phyloP scores from a whole-genome alignment of 257 asterid species.

The Paulownia fortunei region DNA sequence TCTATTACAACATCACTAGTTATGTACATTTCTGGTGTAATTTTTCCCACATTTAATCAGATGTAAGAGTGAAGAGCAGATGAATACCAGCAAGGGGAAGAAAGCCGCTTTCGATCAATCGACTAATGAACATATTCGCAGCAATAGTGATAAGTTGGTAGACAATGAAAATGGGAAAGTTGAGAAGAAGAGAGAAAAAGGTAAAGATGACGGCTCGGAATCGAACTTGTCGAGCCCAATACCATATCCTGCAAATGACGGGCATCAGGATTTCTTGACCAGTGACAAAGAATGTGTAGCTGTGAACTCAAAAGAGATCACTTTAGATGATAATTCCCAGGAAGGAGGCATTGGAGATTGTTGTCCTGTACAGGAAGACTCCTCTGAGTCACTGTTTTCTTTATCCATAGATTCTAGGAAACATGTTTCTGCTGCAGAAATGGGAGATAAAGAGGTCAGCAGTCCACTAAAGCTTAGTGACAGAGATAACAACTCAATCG shows the following conservation, averaged over 20 bases:
- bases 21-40: not conserved
- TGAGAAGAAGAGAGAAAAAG: slow-evolving; percentile 7
- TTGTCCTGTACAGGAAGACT: slow-evolving; percentile 31
- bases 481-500: not conserved
- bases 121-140: not conserved
- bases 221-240: slow-evolving; percentile 5
- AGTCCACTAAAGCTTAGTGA: slow-evolving; percentile 39
- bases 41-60: slow-evolving; percentile 20
- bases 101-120: slow-evolving; percentile 15
- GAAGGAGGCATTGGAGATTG: not conserved
- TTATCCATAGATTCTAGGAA: slow-evolving; percentile 61
- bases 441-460: slow-evolving; percentile 48
- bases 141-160: not conserved
- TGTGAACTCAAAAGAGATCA: slow-evolving; percentile 16
- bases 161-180: slow-evolving; percentile 2
- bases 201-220: not conserved
- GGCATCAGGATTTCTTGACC: slow-evolving; percentile 16
- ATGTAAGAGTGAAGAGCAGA: slow-evolving; percentile 17
- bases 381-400: slow-evolving; percentile 59
- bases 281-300: slow-evolving; percentile 5
- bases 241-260: slow-evolving; percentile 12
- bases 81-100: not conserved
- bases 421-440: slow-evolving; percentile 25
- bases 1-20: not conserved
- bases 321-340: not conserved